Conservation (phyloP, 345 rosid genomes). For the Melastoma malabathricum region DNA sequence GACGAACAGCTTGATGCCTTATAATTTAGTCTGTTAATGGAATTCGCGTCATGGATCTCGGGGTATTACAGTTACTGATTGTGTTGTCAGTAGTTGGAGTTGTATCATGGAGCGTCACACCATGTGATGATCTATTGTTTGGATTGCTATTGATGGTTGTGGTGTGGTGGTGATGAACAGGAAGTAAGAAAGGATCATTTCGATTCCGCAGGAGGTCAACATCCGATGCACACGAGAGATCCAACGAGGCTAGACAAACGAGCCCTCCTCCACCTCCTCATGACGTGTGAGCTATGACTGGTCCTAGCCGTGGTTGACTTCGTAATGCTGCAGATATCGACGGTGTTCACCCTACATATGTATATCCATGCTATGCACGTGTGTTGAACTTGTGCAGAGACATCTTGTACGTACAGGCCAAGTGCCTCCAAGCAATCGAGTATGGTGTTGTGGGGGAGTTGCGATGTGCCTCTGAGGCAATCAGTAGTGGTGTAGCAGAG, state of each 20-base stretch:
- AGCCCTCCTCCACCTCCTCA: constrained; percentile 24
- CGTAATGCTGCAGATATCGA: background rate
- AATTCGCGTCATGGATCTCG: no score
- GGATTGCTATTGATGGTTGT: background rate
- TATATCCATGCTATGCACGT: background rate
- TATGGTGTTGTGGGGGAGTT: no score
- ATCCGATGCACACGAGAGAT: constrained; percentile 67
- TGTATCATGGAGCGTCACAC: no score
- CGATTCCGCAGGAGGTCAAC: constrained; percentile 71
- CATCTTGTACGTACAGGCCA: no score
- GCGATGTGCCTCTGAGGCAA: no score
- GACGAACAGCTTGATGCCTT: no score
- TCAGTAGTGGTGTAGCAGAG: no score
- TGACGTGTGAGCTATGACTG: constrained; percentile 51
- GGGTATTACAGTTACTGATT: no score
- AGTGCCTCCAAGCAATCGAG: no score
- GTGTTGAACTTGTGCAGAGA: background rate
- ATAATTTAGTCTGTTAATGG: no score
- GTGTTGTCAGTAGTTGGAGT: no score
- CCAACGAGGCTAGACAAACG: constrained; percentile 48
- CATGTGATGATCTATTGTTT: no score
- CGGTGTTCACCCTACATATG: background rate
- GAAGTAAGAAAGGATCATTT: constrained; percentile 51
- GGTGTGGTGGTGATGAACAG: constrained; percentile 5
- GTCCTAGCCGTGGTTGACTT: background rate